These are phyloP conservation scores for Blastomyces emzantsi DNA, from an alignment of 2,329 filamentous ascomycete species.

Conservation along the genomic window DNA sequence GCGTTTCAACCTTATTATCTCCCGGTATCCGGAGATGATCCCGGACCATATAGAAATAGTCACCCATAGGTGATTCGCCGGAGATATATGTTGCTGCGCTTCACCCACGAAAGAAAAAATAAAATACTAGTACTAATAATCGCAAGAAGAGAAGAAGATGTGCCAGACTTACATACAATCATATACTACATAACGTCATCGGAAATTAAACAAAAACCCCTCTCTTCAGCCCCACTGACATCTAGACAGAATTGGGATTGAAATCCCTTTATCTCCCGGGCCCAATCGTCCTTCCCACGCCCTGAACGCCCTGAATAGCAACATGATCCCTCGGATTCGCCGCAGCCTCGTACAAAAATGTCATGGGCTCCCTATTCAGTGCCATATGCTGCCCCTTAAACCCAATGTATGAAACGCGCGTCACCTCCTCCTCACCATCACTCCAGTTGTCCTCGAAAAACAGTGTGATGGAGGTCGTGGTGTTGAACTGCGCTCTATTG, in stretches of 20 bases:
- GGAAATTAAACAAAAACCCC: not conserved
- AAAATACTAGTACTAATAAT: not conserved
- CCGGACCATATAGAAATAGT: not conserved
- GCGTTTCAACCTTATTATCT: not conserved
- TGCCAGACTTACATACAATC: not conserved
- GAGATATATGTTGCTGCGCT: not conserved
- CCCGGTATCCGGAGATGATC: not conserved
- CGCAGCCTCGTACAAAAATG: slow-evolving; percentile 87
- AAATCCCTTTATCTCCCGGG: slow-evolving; percentile 24
- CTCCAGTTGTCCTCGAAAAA: slow-evolving; percentile 92
- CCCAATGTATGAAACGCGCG: slow-evolving; percentile 69
- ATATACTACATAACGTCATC: slow-evolving; percentile 1
- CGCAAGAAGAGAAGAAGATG: not conserved
- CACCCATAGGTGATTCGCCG: not conserved
- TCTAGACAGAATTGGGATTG: not conserved
- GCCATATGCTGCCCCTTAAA: slow-evolving; percentile 95
- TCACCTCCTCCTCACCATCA: slow-evolving; percentile 69
- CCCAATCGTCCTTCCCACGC: slow-evolving; percentile 33
- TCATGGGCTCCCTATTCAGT: slow-evolving; percentile 69
- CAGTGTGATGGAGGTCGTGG: slow-evolving; percentile 69
- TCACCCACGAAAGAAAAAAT: no score
- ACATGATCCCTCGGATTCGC: slow-evolving; percentile 82
- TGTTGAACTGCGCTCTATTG: slow-evolving; percentile 79
- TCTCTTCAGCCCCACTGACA: not conserved
- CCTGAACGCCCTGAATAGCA: slow-evolving; percentile 37